Base-by-base conservation (phyloP, 768 basidiomycete species). In the Mycena epipterygia region DNA sequence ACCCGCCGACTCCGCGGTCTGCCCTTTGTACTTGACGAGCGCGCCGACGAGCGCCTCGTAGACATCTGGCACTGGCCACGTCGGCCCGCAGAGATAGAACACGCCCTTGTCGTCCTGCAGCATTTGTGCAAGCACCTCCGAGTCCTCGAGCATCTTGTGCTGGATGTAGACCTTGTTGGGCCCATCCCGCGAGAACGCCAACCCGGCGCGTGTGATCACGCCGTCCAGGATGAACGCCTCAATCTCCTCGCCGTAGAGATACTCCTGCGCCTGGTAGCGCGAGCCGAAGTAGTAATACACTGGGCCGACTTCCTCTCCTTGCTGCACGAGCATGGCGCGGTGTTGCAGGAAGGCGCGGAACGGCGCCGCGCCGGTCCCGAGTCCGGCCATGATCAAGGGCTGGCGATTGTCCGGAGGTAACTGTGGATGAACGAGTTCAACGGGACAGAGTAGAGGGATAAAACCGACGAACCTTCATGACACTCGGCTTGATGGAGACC, bases 261-360 rank as follows among this genome's bases (percentile, higher is more conserved):
- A 99, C 79, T 99, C 98, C 76, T 96, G 91, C 32, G 93, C 93
- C 80, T 95, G 94, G 80, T 98, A 93, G 65, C 98, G 95, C 66
- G 97, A 96, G 64, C 98, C 98, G 79, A 99, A 99, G 87, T 99
- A 99, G 86, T 99, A 99, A 79, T 98, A 92, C 13, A 95, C 89
- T 2, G 97, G 97, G 0, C 98, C 98, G 67, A 98, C 90, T 58
- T 93, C 86, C 73, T 92, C 84, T 30, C 93, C 92, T 78, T 94
- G 91, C 33, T 90, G 81, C 33, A 88, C 86, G 65, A 96, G 91
- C 88, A 87, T 90, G 9, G 95, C 96, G 66, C 97, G 92, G 81
- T 99, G 91, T 80, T 99, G 98, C 70, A 98, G 90, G 89, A 99
- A 99, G 9, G 98, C 98, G 67, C 98, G 95, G 93, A 99, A 99